phyloP scores from a whole-genome alignment of 345 rosid genomes.

The Populus euphratica region DNA sequence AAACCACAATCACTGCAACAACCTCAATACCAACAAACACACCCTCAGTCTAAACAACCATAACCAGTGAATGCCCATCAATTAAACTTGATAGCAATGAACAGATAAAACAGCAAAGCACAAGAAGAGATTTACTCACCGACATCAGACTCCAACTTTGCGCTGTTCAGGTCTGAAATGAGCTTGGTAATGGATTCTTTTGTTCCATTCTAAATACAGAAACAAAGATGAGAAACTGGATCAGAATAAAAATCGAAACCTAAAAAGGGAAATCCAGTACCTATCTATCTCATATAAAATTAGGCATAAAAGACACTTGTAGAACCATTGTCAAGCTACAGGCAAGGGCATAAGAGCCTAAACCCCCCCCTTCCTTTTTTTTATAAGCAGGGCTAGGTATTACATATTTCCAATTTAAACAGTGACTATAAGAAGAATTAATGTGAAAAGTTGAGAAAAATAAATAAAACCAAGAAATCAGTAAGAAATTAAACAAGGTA shows the following conservation, averaged over 20 bases:
- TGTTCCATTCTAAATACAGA: slow-evolving; percentile 68
- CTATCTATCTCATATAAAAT: neutral
- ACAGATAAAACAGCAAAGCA: slow-evolving; percentile 2
- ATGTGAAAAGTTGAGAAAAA: neutral
- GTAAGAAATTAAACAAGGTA: neutral
- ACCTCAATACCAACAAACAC: no score
- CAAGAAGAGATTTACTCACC: slow-evolving; percentile 43
- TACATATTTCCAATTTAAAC: neutral
- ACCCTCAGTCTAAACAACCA: neutral
- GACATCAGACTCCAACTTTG: slow-evolving; percentile 82
- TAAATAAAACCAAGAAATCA: neutral
- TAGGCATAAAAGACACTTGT: neutral
- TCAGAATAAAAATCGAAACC: slow-evolving; percentile 1
- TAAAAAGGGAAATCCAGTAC: slow-evolving; percentile 1
- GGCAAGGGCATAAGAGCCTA: neutral
- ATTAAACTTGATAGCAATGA: neutral
- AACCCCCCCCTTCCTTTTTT: neutral
- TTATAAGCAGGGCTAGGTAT: neutral
- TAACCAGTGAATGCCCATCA: neutral
- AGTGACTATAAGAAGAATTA: neutral
- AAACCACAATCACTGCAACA: no score
- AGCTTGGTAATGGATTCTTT: slow-evolving; percentile 87
- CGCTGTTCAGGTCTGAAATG: slow-evolving; percentile 78
- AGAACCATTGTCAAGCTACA: neutral
- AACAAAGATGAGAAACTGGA: slow-evolving; percentile 5